phyloP scores from a whole-genome alignment of 2,329 filamentous ascomycete genomes.

The Phoma sp. region DNA sequence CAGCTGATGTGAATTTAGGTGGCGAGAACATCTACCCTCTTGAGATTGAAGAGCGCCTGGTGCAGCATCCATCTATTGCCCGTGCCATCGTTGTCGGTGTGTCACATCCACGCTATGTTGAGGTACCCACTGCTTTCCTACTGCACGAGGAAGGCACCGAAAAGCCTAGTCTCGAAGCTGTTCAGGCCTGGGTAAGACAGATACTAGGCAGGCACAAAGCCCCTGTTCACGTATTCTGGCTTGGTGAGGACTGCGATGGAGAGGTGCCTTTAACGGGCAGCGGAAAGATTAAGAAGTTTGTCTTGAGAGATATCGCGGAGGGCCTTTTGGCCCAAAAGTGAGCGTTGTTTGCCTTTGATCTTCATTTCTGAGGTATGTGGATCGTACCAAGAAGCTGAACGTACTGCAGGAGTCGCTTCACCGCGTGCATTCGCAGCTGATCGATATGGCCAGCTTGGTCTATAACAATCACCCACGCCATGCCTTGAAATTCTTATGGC shows the following conservation, averaged over 20 bases:
- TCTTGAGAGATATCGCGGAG: conserved; percentile 41
- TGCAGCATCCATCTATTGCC: conserved; percentile 67
- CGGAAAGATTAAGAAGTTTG: conserved; percentile 56
- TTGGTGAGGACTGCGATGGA: conserved; percentile 61
- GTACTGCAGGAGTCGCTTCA: too few relatives aligned
- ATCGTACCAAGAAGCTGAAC: too few relatives aligned
- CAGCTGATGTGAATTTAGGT: conserved; percentile 28
- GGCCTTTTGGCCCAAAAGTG: conserved; percentile 23
- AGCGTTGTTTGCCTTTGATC: neutral
- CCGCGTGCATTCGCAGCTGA: too few relatives aligned
- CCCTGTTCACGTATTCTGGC: conserved; percentile 77
- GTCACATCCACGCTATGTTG: conserved; percentile 74
- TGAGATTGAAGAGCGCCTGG: conserved; percentile 77
- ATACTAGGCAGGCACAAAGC: conserved; percentile 57
- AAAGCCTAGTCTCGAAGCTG: conserved; percentile 42
- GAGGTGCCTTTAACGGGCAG: conserved; percentile 53
- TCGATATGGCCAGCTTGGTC: too few relatives aligned
- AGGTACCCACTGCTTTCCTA: conserved; percentile 74
- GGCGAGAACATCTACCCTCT: conserved; percentile 65
- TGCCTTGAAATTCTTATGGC: too few relatives aligned
- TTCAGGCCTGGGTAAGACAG: conserved; percentile 49
- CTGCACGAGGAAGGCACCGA: conserved; percentile 28
- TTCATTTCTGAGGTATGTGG: neutral
- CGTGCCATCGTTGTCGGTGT: conserved; percentile 75
- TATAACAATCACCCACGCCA: too few relatives aligned